Evolutionary conservation across 768 basidiomycete species (phyloP).

Genomic region (Lanmaoa pseudosensibilis): DNA sequence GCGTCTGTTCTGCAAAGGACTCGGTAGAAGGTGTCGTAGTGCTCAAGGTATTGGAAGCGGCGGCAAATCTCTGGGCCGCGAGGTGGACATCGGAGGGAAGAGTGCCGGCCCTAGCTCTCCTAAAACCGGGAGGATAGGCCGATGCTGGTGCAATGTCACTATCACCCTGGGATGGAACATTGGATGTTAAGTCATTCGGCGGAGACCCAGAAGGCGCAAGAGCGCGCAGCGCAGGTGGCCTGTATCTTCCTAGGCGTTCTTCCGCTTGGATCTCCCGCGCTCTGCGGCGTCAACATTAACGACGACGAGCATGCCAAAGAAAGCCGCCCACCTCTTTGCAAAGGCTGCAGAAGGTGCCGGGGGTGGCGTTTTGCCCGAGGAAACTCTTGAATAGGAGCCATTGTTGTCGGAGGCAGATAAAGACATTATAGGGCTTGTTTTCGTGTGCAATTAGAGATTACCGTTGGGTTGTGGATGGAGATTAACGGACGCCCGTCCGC

Average conservation of each 20-base stretch:
- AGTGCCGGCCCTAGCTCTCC: conserved; percentile 96
- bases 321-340: conserved; percentile 69
- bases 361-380: conserved; percentile 87
- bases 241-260: conserved; percentile 69
- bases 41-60: conserved; percentile 57
- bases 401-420: conserved; percentile 83
- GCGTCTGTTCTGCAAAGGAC: conserved; percentile 48
- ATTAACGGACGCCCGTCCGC: conserved; percentile 35
- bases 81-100: conserved; percentile 93
- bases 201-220: conserved; percentile 70
- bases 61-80: conserved; percentile 79
- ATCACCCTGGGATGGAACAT: conserved; percentile 59
- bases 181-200: conserved; percentile 63
- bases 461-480: conserved; percentile 36
- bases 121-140: conserved; percentile 82
- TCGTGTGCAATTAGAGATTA: conserved; percentile 81
- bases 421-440: conserved; percentile 77
- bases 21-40: conserved; percentile 50
- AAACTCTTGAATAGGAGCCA: conserved; percentile 76
- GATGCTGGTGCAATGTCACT: conserved; percentile 60
- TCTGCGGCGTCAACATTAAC: conserved; percentile 41
- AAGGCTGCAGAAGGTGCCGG: conserved; percentile 88
- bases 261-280: conserved; percentile 85
- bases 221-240: conserved; percentile 75
- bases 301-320: conserved; percentile 12